Percentiles rank a stretch among this genome's conserved stretches.
Conservation (phyloP, 805 yeast genomes). For the Candida orba region DNA sequence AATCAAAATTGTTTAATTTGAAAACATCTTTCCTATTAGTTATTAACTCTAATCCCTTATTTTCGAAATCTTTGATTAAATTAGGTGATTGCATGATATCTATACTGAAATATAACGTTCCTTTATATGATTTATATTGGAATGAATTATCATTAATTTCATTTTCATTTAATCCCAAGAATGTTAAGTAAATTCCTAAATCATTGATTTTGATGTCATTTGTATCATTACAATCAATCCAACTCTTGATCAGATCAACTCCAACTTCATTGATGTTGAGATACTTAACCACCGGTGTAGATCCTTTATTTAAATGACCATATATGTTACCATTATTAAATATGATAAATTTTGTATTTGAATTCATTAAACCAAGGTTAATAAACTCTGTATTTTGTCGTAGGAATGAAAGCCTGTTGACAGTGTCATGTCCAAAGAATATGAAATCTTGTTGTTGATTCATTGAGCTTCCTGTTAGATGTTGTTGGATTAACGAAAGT, state of each 20-base stretch:
- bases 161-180: slow-evolving; percentile 42
- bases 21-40: slow-evolving; percentile 15
- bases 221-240: slow-evolving; percentile 8
- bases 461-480: background rate
- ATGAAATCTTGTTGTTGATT: slow-evolving; percentile 6
- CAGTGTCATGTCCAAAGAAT: slow-evolving; percentile 42
- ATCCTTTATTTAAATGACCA: no score
- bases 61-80: background rate
- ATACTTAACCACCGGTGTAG: slow-evolving; percentile 1
- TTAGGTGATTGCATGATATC: slow-evolving; percentile 32
- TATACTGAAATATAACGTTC: slow-evolving; percentile 58
- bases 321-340: slow-evolving; percentile 22
- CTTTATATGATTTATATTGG: slow-evolving; percentile 41
- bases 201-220: slow-evolving; percentile 23
- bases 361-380: slow-evolving; percentile 31
- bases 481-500: background rate
- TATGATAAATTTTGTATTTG: slow-evolving; percentile 36
- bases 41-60: background rate
- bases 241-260: slow-evolving; percentile 9
- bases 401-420: slow-evolving; percentile 53
- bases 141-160: slow-evolving; percentile 22
- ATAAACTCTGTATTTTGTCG: slow-evolving; percentile 45
- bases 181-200: slow-evolving; percentile 30
- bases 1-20: slow-evolving; percentile 33
- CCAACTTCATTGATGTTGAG: slow-evolving; percentile 13